Evolutionary conservation across 2,329 filamentous ascomycete genomes (phyloP), one percentile per base, ranked within the genome.

Genomic region (Colletotrichum spinosum): DNA sequence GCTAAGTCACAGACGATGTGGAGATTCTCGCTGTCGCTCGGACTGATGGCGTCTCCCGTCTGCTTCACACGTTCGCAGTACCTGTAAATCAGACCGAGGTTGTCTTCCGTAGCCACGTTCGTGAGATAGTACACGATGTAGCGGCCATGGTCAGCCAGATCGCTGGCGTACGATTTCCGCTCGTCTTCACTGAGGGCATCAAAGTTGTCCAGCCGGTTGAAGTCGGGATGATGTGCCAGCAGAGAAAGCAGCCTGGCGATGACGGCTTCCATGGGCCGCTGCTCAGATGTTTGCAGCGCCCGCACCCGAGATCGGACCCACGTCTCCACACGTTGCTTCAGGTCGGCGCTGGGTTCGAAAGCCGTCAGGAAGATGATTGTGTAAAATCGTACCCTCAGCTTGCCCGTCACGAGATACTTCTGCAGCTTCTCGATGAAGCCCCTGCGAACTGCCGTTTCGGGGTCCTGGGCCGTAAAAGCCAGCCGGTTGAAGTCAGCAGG

Each of bases 51-150:
- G 75, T 99, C 96, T 46, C 88, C 86, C 9, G 94, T 92, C 77
- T 95, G 92, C 82, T 99, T 99, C 59, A 97, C 90, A 9, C 94
- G 89, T 78, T 98, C 94, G 11, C 94, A 94, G 67, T 97, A 92
- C 76, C 96, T 93, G 81, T 92, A 96, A 45, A 99, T 94, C 67
- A 97, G 82, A 0, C 92, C 91, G 13, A 98, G 84, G 71, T 97
- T 99, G 49, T 92, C 88, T 75, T 97, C 92, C 0, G 90, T 95
- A 9, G 93, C 93, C 15, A 97, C 89, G 42, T 90, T 88, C 67
- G 86, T 89, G 51, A 98, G 83, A 74, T 97, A 99, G 79, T 95
- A 97, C 46, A 97, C 77, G 63, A 99, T 89, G 76, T 98, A 99
- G 70, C 90, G 89, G 6, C 92, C 90, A 76, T 97, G 94, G 73